A percentile compares a stretch with the other conserved stretches of the same genome.
These are phyloP conservation scores for Debaryomyces coudertii DNA, from an alignment of 1,139 yeast genomes.

Conservation along the genomic window DNA sequence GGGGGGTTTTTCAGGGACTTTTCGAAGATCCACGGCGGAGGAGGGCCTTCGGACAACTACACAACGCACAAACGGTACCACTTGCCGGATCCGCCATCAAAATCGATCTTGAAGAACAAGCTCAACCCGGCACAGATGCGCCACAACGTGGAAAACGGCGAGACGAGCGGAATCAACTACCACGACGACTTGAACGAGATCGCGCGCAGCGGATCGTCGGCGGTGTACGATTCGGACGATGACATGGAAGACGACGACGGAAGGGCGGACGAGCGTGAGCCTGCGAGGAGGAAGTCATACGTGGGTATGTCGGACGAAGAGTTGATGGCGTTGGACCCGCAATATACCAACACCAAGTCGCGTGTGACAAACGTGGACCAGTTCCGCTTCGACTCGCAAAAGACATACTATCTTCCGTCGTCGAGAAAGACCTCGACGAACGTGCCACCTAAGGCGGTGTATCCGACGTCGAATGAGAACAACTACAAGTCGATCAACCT, in stretches of 20 bases:
- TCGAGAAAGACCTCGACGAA: slow-evolving; percentile 21
- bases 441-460: slow-evolving; percentile 15
- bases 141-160: slow-evolving; percentile 28
- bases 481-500: slow-evolving; percentile 46
- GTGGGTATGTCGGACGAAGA: slow-evolving; percentile 69
- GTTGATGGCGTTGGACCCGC: slow-evolving; percentile 61
- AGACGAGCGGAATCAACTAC: slow-evolving; percentile 23
- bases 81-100: slow-evolving; percentile 36
- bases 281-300: slow-evolving; percentile 52
- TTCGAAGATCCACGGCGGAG: slow-evolving; percentile 10
- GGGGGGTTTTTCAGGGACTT: slow-evolving; percentile 15
- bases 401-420: slow-evolving; percentile 37
- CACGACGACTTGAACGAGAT: slow-evolving; percentile 15
- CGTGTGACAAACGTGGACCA: slow-evolving; percentile 36
- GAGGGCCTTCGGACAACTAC: slow-evolving; percentile 5
- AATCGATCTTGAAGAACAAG: slow-evolving; percentile 46
- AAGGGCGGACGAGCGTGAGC: slow-evolving; percentile 12
- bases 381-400: slow-evolving; percentile 46
- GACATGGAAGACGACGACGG: slow-evolving; percentile 15
- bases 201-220: slow-evolving; percentile 6
- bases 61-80: slow-evolving; percentile 18
- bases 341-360: slow-evolving; percentile 42
- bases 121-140: slow-evolving; percentile 36
- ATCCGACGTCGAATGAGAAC: slow-evolving; percentile 42
- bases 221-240: slow-evolving; percentile 12